Base-by-base conservation (phyloP, 352 stramenopile species). In the Pythium biforme region DNA sequence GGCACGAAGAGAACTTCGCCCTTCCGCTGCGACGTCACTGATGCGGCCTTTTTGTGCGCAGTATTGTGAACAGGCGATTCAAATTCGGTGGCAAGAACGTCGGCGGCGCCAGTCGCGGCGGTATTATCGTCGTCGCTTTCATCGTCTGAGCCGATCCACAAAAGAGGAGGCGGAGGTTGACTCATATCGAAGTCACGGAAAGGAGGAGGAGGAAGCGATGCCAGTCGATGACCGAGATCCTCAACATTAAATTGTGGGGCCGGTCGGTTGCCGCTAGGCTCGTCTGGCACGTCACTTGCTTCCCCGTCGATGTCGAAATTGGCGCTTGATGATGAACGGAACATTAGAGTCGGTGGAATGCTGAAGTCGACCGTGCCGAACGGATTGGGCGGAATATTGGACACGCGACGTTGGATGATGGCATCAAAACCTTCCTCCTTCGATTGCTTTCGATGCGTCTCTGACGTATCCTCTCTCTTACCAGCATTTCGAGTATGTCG, bases 121-220 rank as follows among this genome's bases (percentile, higher is more conserved):
- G 26, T 34, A n/a, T 33, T 23, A 15, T 51, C 45, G n/a, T 33
- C 22, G 11, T 55, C 15, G 15, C 29, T 40, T 11, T 59, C 55
- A 4, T 33, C 29, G 10, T 56, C 45, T 17, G 52, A 58, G 15
- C 48, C 2, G 20, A 34, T 43, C 67, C 67, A 73, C 5, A 39
- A 11, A 12, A 80, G 51, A 15, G 69, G 68, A 57, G 60, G 19
- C 55, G 73, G 73, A 15, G 75, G 74, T n/a, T 72, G 65, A 54
- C 70, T 83, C 79, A 86, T 87, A 43, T 87, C 66, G 23, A 82
- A 27, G 29, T 46, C 63, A 1, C 60, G 68, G 23, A 85, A 59
- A 45, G 79, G 74, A 49, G 70, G 72, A 26, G 74, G 69, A 7
- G 71, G 73, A 7, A 86, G 25, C 9, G 57, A 53, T 14, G 64